These are phyloP conservation scores for Cladosporium sp. DNA, from an alignment of 2,329 filamentous ascomycete species.

Conservation along the genomic window DNA sequence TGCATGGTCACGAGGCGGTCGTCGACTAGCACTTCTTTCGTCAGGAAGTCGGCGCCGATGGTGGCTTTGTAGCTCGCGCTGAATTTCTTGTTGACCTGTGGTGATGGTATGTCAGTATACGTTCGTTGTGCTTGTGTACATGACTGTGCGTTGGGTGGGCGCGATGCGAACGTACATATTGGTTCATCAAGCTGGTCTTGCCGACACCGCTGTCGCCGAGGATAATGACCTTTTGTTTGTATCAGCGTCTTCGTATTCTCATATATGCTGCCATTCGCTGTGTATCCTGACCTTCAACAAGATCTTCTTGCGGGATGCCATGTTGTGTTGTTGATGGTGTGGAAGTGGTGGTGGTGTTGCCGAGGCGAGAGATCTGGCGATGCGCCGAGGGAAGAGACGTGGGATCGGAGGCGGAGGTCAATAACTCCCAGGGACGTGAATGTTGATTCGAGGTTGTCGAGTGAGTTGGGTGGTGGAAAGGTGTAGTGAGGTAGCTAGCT, in stretches of 20 bases:
- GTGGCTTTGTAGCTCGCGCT: conserved; percentile 99
- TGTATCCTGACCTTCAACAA: conserved; percentile 32
- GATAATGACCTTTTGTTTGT: conserved; percentile 76
- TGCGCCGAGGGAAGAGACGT: background rate
- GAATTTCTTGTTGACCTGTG: conserved; percentile 99
- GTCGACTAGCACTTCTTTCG: conserved; percentile 94
- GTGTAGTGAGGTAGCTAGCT: no score
- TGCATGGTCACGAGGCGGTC: conserved; percentile 98
- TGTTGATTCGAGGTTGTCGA: no score
- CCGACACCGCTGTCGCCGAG: conserved; percentile 97
- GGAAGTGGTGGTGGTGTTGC: conserved; percentile 1
- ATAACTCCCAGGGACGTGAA: no score
- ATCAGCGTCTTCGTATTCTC: conserved; percentile 13
- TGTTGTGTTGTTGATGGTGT: conserved; percentile 15
- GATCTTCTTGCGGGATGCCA: conserved; percentile 37
- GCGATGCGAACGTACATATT: conserved; percentile 74
- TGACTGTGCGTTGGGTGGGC: conserved; percentile 4
- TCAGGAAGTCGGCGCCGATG: conserved; percentile 97
- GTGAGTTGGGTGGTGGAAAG: no score
- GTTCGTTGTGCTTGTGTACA: background rate
- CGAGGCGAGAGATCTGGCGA: conserved; percentile 1
- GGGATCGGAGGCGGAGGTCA: background rate
- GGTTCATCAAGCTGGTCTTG: conserved; percentile 99
- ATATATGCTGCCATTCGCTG: background rate
- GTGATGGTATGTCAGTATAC: background rate